Evolutionary conservation across 768 basidiomycete genomes (phyloP).

Genomic region (Pisolithus sp.): DNA sequence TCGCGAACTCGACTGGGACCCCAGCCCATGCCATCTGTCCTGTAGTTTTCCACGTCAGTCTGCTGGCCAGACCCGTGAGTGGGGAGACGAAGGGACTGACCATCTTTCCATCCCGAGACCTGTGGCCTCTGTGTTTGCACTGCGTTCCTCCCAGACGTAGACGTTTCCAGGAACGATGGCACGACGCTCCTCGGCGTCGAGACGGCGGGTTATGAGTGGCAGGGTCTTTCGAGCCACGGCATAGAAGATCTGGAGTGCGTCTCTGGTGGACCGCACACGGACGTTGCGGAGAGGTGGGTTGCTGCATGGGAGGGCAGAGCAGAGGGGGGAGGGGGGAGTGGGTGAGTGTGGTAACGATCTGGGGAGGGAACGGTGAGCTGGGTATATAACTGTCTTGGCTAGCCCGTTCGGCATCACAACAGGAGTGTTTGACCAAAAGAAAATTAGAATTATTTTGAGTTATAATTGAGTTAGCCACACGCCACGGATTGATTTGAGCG

Average conservation of each 20-base stretch:
- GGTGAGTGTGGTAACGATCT: slow-evolving; percentile 17
- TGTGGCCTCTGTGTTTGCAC: slow-evolving; percentile 73
- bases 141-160: slow-evolving; percentile 86
- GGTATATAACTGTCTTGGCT: slow-evolving; percentile 33
- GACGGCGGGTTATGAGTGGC: slow-evolving; percentile 72
- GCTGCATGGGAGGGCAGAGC: slow-evolving; percentile 47
- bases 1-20: slow-evolving; percentile 70
- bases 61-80: neutral
- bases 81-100: slow-evolving; percentile 27
- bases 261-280: slow-evolving; percentile 70
- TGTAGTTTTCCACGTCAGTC: slow-evolving; percentile 13
- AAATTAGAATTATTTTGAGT: slow-evolving; percentile 44
- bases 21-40: slow-evolving; percentile 75
- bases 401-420: slow-evolving; percentile 6
- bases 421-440: slow-evolving; percentile 12
- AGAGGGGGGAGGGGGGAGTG: slow-evolving; percentile 23
- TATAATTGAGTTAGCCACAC: slow-evolving; percentile 47
- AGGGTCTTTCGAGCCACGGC: slow-evolving; percentile 63
- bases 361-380: slow-evolving; percentile 5
- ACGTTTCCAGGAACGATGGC: slow-evolving; percentile 72
- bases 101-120: slow-evolving; percentile 86
- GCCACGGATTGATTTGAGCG: slow-evolving; percentile 10
- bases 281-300: slow-evolving; percentile 70
- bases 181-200: slow-evolving; percentile 77
- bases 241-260: slow-evolving; percentile 77